Evolutionary conservation across 2,329 filamentous ascomycete genomes (phyloP), one percentile per base, ranked within the genome.

Genomic region (Phaeoacremonium minimum): DNA sequence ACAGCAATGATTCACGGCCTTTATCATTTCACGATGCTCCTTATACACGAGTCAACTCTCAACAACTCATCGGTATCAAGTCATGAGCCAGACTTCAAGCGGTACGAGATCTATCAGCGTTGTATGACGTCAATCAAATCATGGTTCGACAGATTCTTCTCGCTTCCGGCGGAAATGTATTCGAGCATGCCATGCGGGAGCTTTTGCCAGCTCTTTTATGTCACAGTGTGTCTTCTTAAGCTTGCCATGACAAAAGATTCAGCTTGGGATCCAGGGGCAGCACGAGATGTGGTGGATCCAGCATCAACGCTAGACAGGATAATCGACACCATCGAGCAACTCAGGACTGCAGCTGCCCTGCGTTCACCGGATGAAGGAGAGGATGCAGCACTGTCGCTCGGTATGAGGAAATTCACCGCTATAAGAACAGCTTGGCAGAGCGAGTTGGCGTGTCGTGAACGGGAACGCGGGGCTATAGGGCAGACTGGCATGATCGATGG

Each of bases 141-240:
- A 15, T 39, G 33, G 33, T 28, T 48, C 6, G 41, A 42, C n/a
- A 17, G 28, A 30, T 29, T 46, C 28, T 40, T 43, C 8, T 17
- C 34, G 17, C 34, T 34, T 14, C 37, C 45, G 3, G n/a, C 35
- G 13, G 18, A 28, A 5, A 13, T n/a, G 5, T 37, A 29, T 6
- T 7, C 26, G 4, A 14, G 14, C 7, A 7, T 46, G 17, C 43
- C 45, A 6, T 17, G 14, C 15, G n/a, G 31, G 17, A 33, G 22
- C 3, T 38, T 33, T 30, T 29, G 31, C n/a, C 38, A 38, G 17
- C 16, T 43, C 16, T 42, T 38, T 31, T 38, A 42, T 17, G 30
- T 33, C 9, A 7, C 40, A n/a, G 18, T 36, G 5, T 43, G 35
- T 18, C 36, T 47, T 28, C 40, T 41, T 36, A 32, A 32, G 7